Conservation (phyloP, 192 early-diverging fungal species). For the Gonapodya sp. region DNA sequence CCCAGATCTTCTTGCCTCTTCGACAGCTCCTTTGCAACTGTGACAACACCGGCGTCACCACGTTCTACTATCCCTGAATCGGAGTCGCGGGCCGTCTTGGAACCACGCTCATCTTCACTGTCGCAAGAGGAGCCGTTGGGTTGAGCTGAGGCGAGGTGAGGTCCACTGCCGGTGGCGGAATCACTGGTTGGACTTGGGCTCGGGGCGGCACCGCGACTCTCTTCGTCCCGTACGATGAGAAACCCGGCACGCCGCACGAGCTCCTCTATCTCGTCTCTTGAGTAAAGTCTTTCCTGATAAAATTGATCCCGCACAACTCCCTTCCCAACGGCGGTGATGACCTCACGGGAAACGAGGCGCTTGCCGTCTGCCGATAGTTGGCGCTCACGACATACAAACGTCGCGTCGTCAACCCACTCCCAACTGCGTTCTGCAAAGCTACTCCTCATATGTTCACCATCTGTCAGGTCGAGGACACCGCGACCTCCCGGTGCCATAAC, state of each 20-base stretch:
- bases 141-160: background rate
- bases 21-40: conserved; percentile 37
- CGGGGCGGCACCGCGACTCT: background rate
- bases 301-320: conserved; percentile 59
- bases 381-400: conserved; percentile 55
- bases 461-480: conserved; percentile 47
- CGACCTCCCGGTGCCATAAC: conserved; percentile 41
- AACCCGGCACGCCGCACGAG: conserved; percentile 28
- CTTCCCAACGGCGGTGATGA: conserved; percentile 33
- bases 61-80: background rate
- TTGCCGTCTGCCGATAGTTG: conserved; percentile 38
- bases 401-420: conserved; percentile 57
- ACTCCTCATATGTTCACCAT: conserved; percentile 44
- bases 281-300: conserved; percentile 51
- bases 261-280: conserved; percentile 27
- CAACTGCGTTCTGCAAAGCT: conserved; percentile 44
- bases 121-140: background rate
- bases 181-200: background rate
- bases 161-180: background rate
- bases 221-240: conserved; percentile 7
- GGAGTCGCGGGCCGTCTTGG: background rate
- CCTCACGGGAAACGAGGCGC: conserved; percentile 43
- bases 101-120: background rate
- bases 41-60: conserved; percentile 15
- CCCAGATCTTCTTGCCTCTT: conserved; percentile 54